Evolutionary conservation across 2,329 filamentous ascomycete genomes (phyloP), one percentile per base, ranked within the genome.

Genomic region (Daldinia sp.): DNA sequence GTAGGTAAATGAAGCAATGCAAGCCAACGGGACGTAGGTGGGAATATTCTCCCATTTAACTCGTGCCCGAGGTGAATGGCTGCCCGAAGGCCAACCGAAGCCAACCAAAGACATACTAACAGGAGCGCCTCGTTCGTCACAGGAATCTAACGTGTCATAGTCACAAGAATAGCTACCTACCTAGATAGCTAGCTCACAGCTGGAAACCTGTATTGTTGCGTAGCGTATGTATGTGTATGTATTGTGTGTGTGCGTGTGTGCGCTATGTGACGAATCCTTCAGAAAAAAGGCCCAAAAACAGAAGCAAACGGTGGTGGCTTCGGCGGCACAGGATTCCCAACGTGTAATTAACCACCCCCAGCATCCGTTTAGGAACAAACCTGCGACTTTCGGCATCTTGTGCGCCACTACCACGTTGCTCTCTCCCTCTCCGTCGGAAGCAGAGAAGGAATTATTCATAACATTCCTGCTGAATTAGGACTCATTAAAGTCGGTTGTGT

Each of bases 1-100:
- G 44, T 59, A 44, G 63, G 51, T 41, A 69, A 66, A 69, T 69
- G 69, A 69, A 71, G 66, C 63, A 66, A 71, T 71, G 69, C 65
- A 69, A 64, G 66, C 69, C 41, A 71, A 42, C 65, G 62, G 56
- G 58, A 69, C 60, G 51, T 62, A 54, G 48, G 55, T 64, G 62
- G 56, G 51, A 60, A 70, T 35, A 26, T 42, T 42, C 46, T 53
- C 63, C 69, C 63, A 39, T 63, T 68, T 71, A 64, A 69, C 60
- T 64, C 62, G 41, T 64, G 66, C 65, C 69, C 69, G 62, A 67
- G 69, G 66, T 71, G 66, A 71, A 70, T 69, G 55, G 58, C 48
- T 68, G 60, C 56, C 69, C 53, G 33, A 39, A 56, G 37, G 30
- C 63, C 66, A 69, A 66, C 60, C 56, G 53, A 64, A 53, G 30